Percentiles rank a stretch among this genome's conserved stretches.
phyloP scores from a whole-genome alignment of 2,329 filamentous ascomycete species.

The Ophiostoma ips region DNA sequence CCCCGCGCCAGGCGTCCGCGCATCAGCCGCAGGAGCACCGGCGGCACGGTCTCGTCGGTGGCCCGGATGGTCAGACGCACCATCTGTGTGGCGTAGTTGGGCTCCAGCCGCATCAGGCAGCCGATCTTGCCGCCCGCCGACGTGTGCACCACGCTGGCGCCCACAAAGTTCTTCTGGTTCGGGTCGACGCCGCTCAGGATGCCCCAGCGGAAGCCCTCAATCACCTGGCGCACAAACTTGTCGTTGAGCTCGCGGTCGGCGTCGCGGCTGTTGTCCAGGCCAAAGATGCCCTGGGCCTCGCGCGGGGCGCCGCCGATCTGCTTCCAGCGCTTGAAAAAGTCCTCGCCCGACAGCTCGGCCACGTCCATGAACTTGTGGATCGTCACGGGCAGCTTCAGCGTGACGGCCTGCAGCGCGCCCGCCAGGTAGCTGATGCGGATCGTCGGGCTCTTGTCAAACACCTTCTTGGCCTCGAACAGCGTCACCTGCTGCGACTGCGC shows the following conservation, averaged over 20 bases:
- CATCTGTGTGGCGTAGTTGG: slow-evolving; percentile 79
- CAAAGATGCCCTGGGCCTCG: slow-evolving; percentile 81
- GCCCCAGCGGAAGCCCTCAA: slow-evolving; percentile 83
- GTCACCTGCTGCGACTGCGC: slow-evolving; percentile 84
- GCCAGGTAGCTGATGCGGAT: slow-evolving; percentile 91
- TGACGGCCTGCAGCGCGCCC: slow-evolving; percentile 82
- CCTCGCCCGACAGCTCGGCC: slow-evolving; percentile 71
- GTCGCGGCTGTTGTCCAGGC: slow-evolving; percentile 37
- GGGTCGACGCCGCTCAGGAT: slow-evolving; percentile 77
- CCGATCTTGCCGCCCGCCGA: slow-evolving; percentile 81
- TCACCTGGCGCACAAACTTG: slow-evolving; percentile 53
- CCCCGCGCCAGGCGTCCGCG: slow-evolving; percentile 60
- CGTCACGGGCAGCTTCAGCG: slow-evolving; percentile 74
- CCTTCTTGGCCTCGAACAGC: slow-evolving; percentile 75
- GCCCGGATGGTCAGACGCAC: slow-evolving; percentile 86
- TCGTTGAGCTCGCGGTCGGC: slow-evolving; percentile 51
- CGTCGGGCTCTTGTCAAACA: slow-evolving; percentile 75
- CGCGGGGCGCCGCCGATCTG: slow-evolving; percentile 83
- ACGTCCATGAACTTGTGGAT: slow-evolving; percentile 96
- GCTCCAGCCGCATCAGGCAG: slow-evolving; percentile 83
- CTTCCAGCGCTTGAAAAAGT: slow-evolving; percentile 99
- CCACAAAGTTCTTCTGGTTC: slow-evolving; percentile 87
- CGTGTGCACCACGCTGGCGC: slow-evolving; percentile 74
- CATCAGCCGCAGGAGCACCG: slow-evolving; percentile 71
- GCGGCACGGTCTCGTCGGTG: slow-evolving; percentile 79